Evolutionary conservation across 768 basidiomycete genomes (phyloP).

Genomic region (Leccinum fibrillosum): DNA sequence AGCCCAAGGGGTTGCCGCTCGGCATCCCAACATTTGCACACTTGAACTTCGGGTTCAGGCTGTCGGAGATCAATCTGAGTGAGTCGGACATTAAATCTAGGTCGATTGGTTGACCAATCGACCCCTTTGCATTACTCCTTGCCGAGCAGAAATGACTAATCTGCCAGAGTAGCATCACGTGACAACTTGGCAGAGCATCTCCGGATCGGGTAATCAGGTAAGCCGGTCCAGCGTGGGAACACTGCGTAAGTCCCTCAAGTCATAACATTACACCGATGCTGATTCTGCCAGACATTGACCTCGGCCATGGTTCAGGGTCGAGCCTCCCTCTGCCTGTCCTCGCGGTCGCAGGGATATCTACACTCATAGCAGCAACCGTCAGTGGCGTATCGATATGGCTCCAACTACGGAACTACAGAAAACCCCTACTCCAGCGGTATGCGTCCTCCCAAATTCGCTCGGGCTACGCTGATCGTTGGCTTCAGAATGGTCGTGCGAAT

Average conservation of each 20-base stretch:
- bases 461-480: slow-evolving; percentile 4
- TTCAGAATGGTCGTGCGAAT: slow-evolving; percentile 87
- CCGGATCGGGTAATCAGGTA: not conserved
- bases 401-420: slow-evolving; percentile 84
- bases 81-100: too few species aligned
- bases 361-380: slow-evolving; percentile 67
- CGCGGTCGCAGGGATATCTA: slow-evolving; percentile 56
- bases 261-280: slow-evolving; percentile 2
- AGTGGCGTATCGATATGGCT: slow-evolving; percentile 73
- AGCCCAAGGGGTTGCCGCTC: too few species aligned
- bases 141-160: too few species aligned
- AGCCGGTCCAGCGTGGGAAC: not conserved
- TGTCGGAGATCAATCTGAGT: too few species aligned
- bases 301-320: slow-evolving; percentile 54
- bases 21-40: too few species aligned
- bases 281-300: slow-evolving; percentile 11
- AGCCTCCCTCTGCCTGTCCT: slow-evolving; percentile 57
- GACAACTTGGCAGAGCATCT: not conserved
- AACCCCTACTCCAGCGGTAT: slow-evolving; percentile 77
- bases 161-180: too few species aligned
- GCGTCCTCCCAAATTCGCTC: not conserved
- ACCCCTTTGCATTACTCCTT: too few species aligned
- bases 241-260: not conserved
- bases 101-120: too few species aligned
- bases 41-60: too few species aligned